These are phyloP conservation scores for Carex kokanica DNA, from an alignment of 176 grass and related monocot species.

Conservation along the genomic window DNA sequence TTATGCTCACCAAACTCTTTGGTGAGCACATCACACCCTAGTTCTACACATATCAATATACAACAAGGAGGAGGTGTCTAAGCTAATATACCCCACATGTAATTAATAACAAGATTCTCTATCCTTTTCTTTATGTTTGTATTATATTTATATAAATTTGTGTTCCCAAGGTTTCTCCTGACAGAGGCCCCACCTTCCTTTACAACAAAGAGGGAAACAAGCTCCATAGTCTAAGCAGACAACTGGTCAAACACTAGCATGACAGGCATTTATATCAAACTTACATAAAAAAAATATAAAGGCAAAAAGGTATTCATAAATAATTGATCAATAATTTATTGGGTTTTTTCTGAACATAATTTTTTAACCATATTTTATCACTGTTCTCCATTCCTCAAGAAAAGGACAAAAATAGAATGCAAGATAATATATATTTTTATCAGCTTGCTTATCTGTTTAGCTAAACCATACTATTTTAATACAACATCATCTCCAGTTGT, in stretches of 20 bases:
- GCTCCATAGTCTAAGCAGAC: conserved; percentile 61
- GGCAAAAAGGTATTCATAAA: conserved; percentile 29
- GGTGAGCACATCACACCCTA: too few species aligned
- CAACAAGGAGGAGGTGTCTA: too few species aligned
- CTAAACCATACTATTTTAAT: neutral
- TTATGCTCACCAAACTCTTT: too few species aligned
- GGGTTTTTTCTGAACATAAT: conserved; percentile 17
- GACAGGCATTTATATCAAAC: conserved; percentile 26
- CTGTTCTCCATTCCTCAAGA: neutral
- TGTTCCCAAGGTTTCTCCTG: conserved; percentile 56
- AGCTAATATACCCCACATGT: conserved; percentile 1
- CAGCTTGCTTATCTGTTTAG: neutral
- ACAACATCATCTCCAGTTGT: neutral
- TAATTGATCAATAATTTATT: conserved; percentile 37
- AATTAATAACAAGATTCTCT: conserved; percentile 25
- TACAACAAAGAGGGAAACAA: conserved; percentile 41
- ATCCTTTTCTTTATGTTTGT: conserved; percentile 6
- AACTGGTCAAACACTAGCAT: conserved; percentile 65
- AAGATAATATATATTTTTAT: neutral
- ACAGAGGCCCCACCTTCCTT: conserved; percentile 36
- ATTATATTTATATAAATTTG: conserved; percentile 35
- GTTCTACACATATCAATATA: too few species aligned
- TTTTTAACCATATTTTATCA: conserved; percentile 9
- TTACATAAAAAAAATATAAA: conserved; percentile 23
- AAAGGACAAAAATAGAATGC: neutral